Evolutionary conservation across 805 yeast genomes (phyloP).

Genomic region (Saccharomycopsis sp.): DNA sequence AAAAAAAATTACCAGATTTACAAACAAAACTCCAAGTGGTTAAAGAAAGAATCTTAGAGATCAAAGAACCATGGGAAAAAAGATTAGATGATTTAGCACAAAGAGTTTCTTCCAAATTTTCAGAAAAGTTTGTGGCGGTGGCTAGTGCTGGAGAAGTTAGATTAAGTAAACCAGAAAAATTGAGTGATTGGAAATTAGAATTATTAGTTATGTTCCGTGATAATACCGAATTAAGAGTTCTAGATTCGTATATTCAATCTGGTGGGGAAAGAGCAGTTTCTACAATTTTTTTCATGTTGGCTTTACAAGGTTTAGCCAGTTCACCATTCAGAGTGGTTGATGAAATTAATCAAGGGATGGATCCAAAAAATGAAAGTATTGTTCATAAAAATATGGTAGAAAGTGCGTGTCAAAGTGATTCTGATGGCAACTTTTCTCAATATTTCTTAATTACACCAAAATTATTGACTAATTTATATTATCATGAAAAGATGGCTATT

Average conservation of each 20-base stretch:
- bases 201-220: constrained; percentile 82
- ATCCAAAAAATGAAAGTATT: constrained; percentile 77
- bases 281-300: constrained; percentile 80
- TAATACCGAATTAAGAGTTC: constrained; percentile 51
- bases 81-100: constrained; percentile 41
- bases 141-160: constrained; percentile 82
- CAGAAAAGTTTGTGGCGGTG: constrained; percentile 54
- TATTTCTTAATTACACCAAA: constrained; percentile 93
- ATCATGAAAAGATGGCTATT: constrained; percentile 70
- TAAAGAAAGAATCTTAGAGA: constrained; percentile 28
- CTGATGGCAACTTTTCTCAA: constrained; percentile 43
- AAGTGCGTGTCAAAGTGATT: constrained; percentile 49
- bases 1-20: constrained; percentile 20
- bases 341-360: constrained; percentile 99
- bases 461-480: constrained; percentile 64
- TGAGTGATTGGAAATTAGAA: constrained; percentile 70
- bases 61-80: constrained; percentile 49
- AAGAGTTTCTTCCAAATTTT: constrained; percentile 53
- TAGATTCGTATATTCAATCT: constrained; percentile 85
- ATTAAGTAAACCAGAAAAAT: constrained; percentile 33
- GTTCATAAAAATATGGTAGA: constrained; percentile 81
- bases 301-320: constrained; percentile 76
- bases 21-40: constrained; percentile 19
- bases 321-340: constrained; percentile 95
- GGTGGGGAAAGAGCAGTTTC: constrained; percentile 98